Conservation (phyloP, 257 asterid species). For the Przewalskia tangutica region DNA sequence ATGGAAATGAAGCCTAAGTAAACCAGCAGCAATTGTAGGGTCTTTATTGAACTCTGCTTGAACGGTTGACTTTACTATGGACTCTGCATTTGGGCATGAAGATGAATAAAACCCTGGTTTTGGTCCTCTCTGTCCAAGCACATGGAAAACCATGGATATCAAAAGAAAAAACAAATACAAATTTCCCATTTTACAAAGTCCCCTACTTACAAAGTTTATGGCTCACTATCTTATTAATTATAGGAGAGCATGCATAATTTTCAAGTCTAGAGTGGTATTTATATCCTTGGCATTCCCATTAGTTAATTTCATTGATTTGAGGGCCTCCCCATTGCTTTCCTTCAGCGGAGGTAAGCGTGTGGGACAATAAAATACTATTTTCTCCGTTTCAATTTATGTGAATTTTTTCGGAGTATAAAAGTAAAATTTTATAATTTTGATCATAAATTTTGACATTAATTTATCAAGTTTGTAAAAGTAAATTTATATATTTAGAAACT, state of each 20-base stretch:
- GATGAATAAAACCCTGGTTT: constrained; percentile 48
- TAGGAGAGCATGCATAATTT: not conserved
- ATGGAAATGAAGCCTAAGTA: constrained; percentile 70
- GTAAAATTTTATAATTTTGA: no score
- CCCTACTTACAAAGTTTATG: not conserved
- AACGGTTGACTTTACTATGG: constrained; percentile 53
- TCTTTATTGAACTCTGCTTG: constrained; percentile 33
- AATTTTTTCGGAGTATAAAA: no score
- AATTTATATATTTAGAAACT: no score
- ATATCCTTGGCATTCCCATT: not conserved
- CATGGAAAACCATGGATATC: not conserved
- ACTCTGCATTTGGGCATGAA: constrained; percentile 49
- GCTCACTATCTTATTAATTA: not conserved
- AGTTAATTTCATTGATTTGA: not conserved
- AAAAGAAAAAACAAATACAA: constrained; percentile 11
- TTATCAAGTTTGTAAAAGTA: no score
- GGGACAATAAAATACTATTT: not conserved
- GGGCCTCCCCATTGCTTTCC: not conserved
- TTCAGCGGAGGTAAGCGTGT: constrained; percentile 18
- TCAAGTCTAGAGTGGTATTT: not conserved
- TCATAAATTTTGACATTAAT: no score
- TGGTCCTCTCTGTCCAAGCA: constrained; percentile 24
- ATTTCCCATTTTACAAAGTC: constrained; percentile 14
- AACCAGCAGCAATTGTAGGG: constrained; percentile 45
- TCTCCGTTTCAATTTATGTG: no score